These are phyloP conservation scores for Alternaria ethzedia DNA, from an alignment of 2,329 filamentous ascomycete species.

Conservation along the genomic window DNA sequence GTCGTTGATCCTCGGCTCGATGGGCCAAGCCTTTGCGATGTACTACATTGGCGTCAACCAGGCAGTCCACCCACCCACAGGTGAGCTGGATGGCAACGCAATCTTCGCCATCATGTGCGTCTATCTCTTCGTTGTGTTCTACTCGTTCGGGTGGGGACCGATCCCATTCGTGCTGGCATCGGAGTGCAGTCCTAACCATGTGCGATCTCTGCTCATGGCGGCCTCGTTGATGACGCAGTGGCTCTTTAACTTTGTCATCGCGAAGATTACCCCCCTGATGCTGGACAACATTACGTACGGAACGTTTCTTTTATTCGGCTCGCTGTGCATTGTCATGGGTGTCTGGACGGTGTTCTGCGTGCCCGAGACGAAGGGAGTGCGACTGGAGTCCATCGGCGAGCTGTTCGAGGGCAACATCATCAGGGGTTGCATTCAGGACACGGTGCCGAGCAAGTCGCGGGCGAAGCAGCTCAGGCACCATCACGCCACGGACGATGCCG, in stretches of 20 bases:
- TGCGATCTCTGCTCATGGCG: conserved; percentile 53
- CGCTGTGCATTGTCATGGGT: conserved; percentile 52
- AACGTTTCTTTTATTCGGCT: conserved; percentile 53
- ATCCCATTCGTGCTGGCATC: conserved; percentile 54
- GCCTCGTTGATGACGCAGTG: conserved; percentile 56
- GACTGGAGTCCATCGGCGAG: conserved; percentile 50
- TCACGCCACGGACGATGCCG: conserved; percentile 38
- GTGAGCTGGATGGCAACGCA: conserved; percentile 44
- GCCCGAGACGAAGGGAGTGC: conserved; percentile 54
- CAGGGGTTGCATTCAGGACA: conserved; percentile 49
- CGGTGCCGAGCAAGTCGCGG: conserved; percentile 44
- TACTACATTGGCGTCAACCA: conserved; percentile 42
- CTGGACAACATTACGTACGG: conserved; percentile 53
- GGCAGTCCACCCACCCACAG: conserved; percentile 44
- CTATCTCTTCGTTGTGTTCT: conserved; percentile 57
- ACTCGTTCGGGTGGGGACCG: conserved; percentile 56
- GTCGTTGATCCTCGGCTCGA: conserved; percentile 51
- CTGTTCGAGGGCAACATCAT: conserved; percentile 53
- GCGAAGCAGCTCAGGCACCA: conserved; percentile 46
- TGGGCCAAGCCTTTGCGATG: conserved; percentile 55
- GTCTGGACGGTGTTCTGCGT: conserved; percentile 52
- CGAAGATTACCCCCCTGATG: conserved; percentile 52
- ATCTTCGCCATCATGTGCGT: conserved; percentile 60
- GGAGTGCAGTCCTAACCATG: conserved; percentile 51
- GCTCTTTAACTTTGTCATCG: conserved; percentile 43